phyloP scores from a whole-genome alignment of 2,329 filamentous ascomycete genomes.

The Botrytis squamosa region DNA sequence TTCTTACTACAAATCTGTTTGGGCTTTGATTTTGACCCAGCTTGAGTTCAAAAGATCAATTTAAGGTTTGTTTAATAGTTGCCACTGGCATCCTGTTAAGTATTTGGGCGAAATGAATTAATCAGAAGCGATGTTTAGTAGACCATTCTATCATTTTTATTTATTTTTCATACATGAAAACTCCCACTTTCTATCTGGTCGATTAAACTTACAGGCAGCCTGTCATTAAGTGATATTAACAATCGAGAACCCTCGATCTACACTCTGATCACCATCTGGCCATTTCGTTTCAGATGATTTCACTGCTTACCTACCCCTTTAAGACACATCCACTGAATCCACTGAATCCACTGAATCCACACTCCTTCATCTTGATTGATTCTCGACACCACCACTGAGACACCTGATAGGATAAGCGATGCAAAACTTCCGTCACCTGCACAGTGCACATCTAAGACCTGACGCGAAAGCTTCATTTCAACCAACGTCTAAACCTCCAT shows the following conservation, averaged over 20 bases:
- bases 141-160: not conserved
- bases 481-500: not conserved
- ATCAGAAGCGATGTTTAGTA: not conserved
- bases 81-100: not conserved
- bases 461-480: constrained; percentile 6
- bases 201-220: not conserved
- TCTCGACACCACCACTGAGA: not conserved
- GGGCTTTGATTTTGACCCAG: not conserved
- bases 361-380: not conserved
- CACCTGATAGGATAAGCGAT: not conserved
- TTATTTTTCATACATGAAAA: not conserved
- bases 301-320: not conserved
- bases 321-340: constrained; percentile 7
- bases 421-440: not conserved
- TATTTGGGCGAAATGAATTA: not conserved
- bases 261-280: not conserved
- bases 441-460: not conserved
- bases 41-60: not conserved
- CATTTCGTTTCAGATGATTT: constrained; percentile 8
- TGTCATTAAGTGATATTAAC: not conserved
- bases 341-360: not conserved
- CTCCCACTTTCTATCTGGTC: not conserved
- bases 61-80: not conserved
- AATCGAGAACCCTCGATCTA: not conserved
- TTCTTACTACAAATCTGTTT: not conserved